phyloP scores from a whole-genome alignment of 805 yeast species.

The Kuraishia borneana region DNA sequence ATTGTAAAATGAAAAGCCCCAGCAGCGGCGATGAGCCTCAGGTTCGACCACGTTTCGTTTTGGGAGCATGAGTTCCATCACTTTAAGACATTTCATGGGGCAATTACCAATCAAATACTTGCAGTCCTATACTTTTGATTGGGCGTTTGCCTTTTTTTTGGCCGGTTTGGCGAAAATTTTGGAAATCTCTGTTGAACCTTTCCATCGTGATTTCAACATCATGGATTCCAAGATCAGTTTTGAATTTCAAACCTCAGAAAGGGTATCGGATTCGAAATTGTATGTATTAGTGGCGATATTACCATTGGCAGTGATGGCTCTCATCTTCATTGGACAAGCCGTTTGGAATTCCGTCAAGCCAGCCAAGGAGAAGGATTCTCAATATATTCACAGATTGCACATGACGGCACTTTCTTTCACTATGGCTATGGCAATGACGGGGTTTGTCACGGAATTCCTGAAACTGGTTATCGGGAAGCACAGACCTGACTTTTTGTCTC shows the following conservation, averaged over 20 bases:
- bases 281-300: conserved; percentile 23
- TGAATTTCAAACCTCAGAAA: conserved; percentile 33
- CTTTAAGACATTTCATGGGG: too few species aligned
- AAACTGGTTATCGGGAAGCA: conserved; percentile 78
- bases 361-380: conserved; percentile 21
- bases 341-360: conserved; percentile 12
- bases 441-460: conserved; percentile 56
- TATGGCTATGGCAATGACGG: conserved; percentile 29
- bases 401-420: conserved; percentile 26
- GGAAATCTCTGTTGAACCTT: conserved; percentile 24
- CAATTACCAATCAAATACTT: neutral
- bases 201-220: conserved; percentile 31
- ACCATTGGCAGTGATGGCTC: conserved; percentile 20
- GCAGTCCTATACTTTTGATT: conserved; percentile 6
- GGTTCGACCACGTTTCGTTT: too few species aligned
- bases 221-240: conserved; percentile 31
- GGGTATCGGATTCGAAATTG: conserved; percentile 16
- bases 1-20: neutral
- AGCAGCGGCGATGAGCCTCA: neutral
- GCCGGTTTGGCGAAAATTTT: conserved; percentile 6
- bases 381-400: conserved; percentile 23
- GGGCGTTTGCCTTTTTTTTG: conserved; percentile 7
- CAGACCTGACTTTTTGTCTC: conserved; percentile 79
- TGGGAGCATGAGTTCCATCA: too few species aligned
- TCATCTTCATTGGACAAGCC: neutral